Conservation (phyloP, 768 basidiomycete species). For the Myochromella boudieri region DNA sequence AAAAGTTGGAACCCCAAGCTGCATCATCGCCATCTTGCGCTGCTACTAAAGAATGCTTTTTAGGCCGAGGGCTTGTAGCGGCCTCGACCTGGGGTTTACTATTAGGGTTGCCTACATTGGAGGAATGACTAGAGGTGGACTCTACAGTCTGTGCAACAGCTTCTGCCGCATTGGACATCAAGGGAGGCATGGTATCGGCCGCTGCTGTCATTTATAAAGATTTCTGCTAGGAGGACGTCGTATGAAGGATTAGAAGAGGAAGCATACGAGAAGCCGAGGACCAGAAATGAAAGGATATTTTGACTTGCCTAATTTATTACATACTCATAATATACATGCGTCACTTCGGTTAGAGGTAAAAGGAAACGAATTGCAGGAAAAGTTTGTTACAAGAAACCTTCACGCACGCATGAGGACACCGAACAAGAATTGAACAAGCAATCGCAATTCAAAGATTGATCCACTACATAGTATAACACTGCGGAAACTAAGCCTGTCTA, state of each 20-base stretch:
- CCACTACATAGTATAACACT: no score
- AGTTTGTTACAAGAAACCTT: no score
- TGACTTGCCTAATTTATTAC: no score
- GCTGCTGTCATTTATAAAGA: constrained; percentile 6
- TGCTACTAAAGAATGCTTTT: constrained; percentile 19
- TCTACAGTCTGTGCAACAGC: neutral
- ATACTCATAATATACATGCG: no score
- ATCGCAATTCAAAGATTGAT: no score
- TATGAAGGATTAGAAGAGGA: constrained; percentile 5
- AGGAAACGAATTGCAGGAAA: no score
- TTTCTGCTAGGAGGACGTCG: neutral
- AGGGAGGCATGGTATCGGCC: constrained; percentile 3
- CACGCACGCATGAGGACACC: no score
- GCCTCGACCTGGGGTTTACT: no score
- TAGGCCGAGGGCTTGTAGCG: constrained; percentile 11
- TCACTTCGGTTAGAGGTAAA: neutral
- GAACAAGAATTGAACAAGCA: no score
- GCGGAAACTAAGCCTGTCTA: no score
- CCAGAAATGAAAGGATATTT: neutral
- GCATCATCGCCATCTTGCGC: constrained; percentile 42
- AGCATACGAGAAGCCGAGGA: constrained; percentile 2
- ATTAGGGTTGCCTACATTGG: no score
- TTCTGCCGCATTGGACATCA: constrained; percentile 5
- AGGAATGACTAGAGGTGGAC: no score
- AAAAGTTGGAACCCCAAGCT: constrained; percentile 88